Percentiles rank a stretch among this genome's conserved stretches.
Evolutionary conservation across 257 asterid genomes (phyloP).

Genomic region (Solanum pinnatisectum): DNA sequence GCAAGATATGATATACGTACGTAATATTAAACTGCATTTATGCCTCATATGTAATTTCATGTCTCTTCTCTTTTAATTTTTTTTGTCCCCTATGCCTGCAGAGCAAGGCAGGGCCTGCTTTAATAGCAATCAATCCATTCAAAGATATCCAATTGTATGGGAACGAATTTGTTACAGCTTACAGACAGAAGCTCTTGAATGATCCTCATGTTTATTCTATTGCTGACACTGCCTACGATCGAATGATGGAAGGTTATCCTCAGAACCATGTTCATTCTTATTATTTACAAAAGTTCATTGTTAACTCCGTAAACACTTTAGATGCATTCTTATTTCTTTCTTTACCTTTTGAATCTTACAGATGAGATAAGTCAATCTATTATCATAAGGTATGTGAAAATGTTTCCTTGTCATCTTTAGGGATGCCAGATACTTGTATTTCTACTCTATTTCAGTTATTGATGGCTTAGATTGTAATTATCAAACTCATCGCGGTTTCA

Average conservation of each 20-base stretch:
- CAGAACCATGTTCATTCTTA: neutral
- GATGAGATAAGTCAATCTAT: conserved; percentile 78
- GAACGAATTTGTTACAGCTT: conserved; percentile 51
- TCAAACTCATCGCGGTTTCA: neutral
- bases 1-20: conserved; percentile 64
- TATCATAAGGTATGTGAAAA: conserved; percentile 64
- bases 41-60: neutral
- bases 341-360: conserved; percentile 30
- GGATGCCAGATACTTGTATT: neutral
- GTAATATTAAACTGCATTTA: conserved; percentile 8
- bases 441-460: neutral
- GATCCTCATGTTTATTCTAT: conserved; percentile 86
- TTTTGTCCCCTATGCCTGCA: conserved; percentile 25
- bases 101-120: conserved; percentile 91
- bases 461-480: neutral
- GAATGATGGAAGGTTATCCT: conserved; percentile 67
- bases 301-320: neutral
- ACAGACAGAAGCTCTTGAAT: conserved; percentile 57
- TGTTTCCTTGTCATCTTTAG: conserved; percentile 9
- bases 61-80: conserved; percentile 1
- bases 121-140: conserved; percentile 84
- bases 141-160: conserved; percentile 66
- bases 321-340: conserved; percentile 3
- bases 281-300: conserved; percentile 1
- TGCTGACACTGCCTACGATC: conserved; percentile 61